These are phyloP conservation scores for Pleurotus salmoneostramineus DNA, from an alignment of 768 basidiomycete genomes.

Conservation along the genomic window DNA sequence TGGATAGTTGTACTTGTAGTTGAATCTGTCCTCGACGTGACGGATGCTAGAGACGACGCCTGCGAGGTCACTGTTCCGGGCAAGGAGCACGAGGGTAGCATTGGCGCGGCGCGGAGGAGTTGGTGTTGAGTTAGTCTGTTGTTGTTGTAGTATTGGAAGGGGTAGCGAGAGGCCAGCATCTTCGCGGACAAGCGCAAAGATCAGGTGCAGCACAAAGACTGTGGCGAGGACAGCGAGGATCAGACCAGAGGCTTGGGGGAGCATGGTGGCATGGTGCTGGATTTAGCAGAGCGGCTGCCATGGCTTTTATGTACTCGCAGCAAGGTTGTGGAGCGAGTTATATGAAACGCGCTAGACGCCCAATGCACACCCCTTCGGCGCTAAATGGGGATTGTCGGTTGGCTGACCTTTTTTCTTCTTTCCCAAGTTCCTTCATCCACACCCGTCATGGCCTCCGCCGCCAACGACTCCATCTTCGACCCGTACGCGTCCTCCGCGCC, in stretches of 20 bases:
- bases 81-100: slow-evolving; percentile 46
- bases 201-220: too few relatives aligned
- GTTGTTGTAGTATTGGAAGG: too few relatives aligned
- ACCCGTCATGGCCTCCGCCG: slow-evolving; percentile 39
- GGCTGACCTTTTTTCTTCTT: slow-evolving; percentile 34
- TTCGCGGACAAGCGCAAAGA: too few relatives aligned
- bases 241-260: background rate
- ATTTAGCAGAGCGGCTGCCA: background rate
- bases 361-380: background rate
- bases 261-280: background rate
- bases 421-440: slow-evolving; percentile 22
- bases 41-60: slow-evolving; percentile 61
- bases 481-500: slow-evolving; percentile 27
- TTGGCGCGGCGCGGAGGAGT: slow-evolving; percentile 23
- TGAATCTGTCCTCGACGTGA: slow-evolving; percentile 80
- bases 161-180: too few relatives aligned
- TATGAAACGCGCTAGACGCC: background rate
- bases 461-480: slow-evolving; percentile 37
- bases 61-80: slow-evolving; percentile 60
- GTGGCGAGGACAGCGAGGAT: too few relatives aligned
- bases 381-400: background rate
- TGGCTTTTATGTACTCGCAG: background rate
- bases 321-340: background rate
- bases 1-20: slow-evolving; percentile 73
- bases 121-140: background rate